Percentiles rank a stretch among this genome's conserved stretches.
Conservation (phyloP, 2,329 filamentous ascomycete species). For the Lizonia empirigonia region DNA sequence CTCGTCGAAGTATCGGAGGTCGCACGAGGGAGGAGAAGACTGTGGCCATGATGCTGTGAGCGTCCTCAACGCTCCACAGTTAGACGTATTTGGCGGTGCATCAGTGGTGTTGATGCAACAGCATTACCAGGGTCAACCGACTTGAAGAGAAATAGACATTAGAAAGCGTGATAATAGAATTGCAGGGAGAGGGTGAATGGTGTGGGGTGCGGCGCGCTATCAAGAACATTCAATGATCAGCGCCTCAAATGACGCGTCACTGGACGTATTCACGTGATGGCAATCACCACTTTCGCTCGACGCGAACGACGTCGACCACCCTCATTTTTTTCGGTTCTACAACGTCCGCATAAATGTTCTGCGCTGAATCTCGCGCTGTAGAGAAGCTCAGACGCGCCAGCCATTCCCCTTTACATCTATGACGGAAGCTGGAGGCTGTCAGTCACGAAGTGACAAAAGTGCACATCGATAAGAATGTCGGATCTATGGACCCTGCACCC, state of each 20-base stretch:
- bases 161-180: constrained; percentile 2
- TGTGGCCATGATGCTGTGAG: constrained; percentile 35
- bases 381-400: no score
- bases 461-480: no score
- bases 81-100: background rate
- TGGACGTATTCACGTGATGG: constrained; percentile 1
- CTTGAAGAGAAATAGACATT: background rate
- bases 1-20: constrained; percentile 26
- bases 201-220: constrained; percentile 1
- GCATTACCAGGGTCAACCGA: background rate
- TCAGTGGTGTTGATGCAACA: background rate
- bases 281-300: background rate
- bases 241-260: constrained; percentile 9
- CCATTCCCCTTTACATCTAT: no score
- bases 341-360: no score
- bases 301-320: no score
- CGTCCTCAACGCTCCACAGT: constrained; percentile 16
- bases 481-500: no score
- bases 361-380: no score
- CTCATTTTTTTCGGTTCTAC: no score
- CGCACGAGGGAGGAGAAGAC: constrained; percentile 46
- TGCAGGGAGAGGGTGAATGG: constrained; percentile 1
- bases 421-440: no score
- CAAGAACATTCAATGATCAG: background rate
- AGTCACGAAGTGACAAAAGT: no score